These are phyloP conservation scores for Datura wrightii DNA, from an alignment of 257 asterid species.

Conservation along the genomic window DNA sequence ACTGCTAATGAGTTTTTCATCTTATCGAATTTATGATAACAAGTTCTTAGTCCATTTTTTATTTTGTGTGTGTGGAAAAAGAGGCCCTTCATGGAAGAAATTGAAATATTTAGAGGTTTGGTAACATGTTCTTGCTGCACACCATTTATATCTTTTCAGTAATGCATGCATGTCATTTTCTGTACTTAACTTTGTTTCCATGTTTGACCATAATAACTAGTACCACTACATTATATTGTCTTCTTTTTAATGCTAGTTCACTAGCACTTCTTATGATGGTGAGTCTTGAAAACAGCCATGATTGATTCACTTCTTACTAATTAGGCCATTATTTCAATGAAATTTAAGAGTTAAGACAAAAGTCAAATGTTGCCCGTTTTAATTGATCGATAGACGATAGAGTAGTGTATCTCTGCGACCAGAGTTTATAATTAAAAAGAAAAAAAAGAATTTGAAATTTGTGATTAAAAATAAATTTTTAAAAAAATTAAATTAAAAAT, in stretches of 20 bases:
- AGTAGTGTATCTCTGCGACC: too few relatives aligned
- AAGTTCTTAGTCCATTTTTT: constrained; percentile 18
- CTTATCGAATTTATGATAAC: not conserved
- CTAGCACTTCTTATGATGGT: not conserved
- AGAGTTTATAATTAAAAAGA: too few relatives aligned
- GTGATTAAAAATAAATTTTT: too few relatives aligned
- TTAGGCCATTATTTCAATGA: not conserved
- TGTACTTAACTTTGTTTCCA: constrained; percentile 19
- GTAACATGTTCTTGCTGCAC: not conserved
- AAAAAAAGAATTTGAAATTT: too few relatives aligned
- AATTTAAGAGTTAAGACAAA: not conserved
- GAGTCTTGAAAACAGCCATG: not conserved
- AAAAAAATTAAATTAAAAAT: too few relatives aligned
- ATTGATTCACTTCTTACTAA: not conserved
- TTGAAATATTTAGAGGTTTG: not conserved
- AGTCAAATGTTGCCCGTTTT: not conserved
- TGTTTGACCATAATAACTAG: constrained; percentile 32
- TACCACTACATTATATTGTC: too few relatives aligned
- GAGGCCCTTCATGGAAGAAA: not conserved
- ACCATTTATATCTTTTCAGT: not conserved
- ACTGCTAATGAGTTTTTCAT: not conserved
- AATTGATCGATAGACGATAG: not conserved
- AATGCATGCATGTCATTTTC: constrained; percentile 33
- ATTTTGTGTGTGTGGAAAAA: not conserved
- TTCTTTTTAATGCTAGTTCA: constrained; percentile 10